phyloP scores from a whole-genome alignment of 176 grass and related monocot species.

The Triticum monococcum region DNA sequence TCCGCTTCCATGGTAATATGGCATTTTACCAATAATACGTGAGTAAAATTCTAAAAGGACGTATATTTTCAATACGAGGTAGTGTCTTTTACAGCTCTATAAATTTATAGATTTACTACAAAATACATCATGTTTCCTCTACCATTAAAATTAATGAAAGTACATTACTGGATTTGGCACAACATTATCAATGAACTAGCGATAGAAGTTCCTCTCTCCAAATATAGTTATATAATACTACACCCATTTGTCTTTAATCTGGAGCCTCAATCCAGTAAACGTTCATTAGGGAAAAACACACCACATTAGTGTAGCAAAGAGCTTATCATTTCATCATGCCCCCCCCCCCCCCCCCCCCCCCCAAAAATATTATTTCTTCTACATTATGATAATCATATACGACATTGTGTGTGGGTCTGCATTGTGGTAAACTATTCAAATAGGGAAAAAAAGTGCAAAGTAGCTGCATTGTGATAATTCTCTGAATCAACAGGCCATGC shows the following conservation, averaged over 20 bases:
- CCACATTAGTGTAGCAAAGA: background rate
- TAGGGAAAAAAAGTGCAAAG: background rate
- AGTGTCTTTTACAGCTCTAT: background rate
- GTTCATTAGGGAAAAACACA: background rate
- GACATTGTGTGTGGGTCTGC: background rate
- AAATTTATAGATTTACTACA: conserved; percentile 2
- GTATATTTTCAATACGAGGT: background rate
- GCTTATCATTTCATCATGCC: background rate
- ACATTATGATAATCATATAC: background rate
- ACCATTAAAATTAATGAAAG: background rate
- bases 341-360: no score
- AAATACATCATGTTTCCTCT: no score
- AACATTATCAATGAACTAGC: background rate
- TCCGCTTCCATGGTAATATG: background rate
- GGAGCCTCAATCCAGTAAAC: background rate
- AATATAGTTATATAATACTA: background rate
- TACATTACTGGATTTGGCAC: background rate
- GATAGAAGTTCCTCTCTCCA: background rate
- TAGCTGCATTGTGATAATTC: background rate
- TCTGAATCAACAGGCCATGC: background rate
- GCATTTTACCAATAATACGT: background rate
- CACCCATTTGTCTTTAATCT: background rate
- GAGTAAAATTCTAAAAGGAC: background rate
- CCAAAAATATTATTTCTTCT: background rate
- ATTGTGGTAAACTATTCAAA: background rate